Evolutionary conservation across 352 stramenopile genomes (phyloP).

Genomic region (Globisporangium yorkense): DNA sequence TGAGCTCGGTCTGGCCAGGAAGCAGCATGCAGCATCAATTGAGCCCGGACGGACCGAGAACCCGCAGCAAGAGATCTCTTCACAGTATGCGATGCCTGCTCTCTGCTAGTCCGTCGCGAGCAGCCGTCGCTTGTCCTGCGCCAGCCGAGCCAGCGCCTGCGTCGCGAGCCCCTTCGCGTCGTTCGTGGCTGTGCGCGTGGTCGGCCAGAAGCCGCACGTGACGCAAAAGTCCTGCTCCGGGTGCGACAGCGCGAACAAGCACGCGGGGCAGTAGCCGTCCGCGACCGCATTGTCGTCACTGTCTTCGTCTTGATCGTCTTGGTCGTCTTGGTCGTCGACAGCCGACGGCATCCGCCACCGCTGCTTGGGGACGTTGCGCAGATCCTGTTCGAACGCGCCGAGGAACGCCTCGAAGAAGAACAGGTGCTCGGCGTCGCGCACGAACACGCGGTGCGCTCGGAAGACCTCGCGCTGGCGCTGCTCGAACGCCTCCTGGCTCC

Average conservation of each 20-base stretch:
- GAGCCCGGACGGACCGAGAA: no score
- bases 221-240: constrained; percentile 45
- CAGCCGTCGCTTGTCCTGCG: constrained; percentile 22
- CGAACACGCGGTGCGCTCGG: constrained; percentile 35
- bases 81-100: neutral
- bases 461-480: constrained; percentile 24
- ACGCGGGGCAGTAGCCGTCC: constrained; percentile 24
- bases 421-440: constrained; percentile 63
- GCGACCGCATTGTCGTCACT: neutral
- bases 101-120: neutral
- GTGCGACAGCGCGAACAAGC: constrained; percentile 39
- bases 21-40: no score
- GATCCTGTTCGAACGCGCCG: constrained; percentile 35
- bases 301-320: neutral
- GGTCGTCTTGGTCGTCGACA: no score
- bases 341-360: constrained; percentile 1
- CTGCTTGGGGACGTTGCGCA: constrained; percentile 36
- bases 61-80: no score
- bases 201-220: constrained; percentile 69
- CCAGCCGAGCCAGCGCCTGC: constrained; percentile 36
- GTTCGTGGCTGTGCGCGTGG: constrained; percentile 46
- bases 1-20: no score
- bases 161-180: constrained; percentile 42
- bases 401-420: constrained; percentile 68
- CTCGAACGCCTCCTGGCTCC: constrained; percentile 32